Conservation (phyloP, 1,284 basidiomycete genomes). For the Ganoderma multipileum region DNA sequence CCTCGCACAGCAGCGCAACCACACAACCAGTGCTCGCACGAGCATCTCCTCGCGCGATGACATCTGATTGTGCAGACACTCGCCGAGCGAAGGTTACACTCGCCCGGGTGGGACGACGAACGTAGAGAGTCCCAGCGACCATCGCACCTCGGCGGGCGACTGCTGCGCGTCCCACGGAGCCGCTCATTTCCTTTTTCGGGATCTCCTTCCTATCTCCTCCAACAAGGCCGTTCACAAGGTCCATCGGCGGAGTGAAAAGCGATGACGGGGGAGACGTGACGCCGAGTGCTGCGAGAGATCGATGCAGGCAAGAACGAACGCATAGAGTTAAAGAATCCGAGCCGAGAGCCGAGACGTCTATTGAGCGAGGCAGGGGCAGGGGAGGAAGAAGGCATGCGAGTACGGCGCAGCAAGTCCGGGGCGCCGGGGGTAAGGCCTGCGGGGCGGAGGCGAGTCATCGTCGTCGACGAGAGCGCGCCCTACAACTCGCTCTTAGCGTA, state of each 20-base stretch:
- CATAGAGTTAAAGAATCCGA: constrained; percentile 27
- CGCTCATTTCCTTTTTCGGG: constrained; percentile 18
- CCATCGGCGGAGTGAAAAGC: constrained; percentile 15
- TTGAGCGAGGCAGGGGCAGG: constrained; percentile 18
- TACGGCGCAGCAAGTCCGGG: constrained; percentile 14
- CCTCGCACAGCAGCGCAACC: constrained; percentile 24
- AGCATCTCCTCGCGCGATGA: constrained; percentile 16
- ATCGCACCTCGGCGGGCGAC: constrained; percentile 9
- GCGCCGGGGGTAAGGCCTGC: constrained; percentile 8
- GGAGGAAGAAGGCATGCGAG: constrained; percentile 14
- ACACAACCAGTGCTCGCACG: constrained; percentile 17
- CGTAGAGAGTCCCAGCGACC: constrained; percentile 12
- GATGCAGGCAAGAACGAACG: constrained; percentile 27
- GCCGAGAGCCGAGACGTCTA: constrained; percentile 29
- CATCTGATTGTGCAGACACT: constrained; percentile 24
- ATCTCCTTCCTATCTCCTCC: constrained; percentile 15
- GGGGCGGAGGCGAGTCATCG: background rate
- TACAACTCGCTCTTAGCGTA: constrained; percentile 71
- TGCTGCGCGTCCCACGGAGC: constrained; percentile 23
- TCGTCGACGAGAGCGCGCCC: constrained; percentile 26
- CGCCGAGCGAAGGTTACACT: constrained; percentile 16
- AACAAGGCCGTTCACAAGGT: constrained; percentile 7
- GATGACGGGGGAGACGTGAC: constrained; percentile 8
- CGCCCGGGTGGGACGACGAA: constrained; percentile 3
- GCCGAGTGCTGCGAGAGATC: constrained; percentile 14